Base-by-base conservation (phyloP, 768 basidiomycete genomes). In the Rhizopogon vulgaris region DNA sequence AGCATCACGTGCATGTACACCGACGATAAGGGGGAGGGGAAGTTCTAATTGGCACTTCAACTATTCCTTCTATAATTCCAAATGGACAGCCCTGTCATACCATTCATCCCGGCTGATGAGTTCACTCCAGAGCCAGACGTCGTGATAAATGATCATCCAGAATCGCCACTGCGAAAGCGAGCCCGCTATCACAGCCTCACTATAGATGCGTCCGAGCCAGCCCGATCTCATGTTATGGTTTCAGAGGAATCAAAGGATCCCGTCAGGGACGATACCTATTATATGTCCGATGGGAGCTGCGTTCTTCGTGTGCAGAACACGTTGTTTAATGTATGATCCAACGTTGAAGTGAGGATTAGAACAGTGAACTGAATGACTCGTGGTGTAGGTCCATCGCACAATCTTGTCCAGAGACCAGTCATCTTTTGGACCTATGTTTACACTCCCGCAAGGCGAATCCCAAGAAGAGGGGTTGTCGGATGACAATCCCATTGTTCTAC, bases 281-380 rank as follows among this genome's bases (percentile, higher is more conserved):
- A 87, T 62, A 73, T 85, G 53, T 70, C 76, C 34, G 84, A 87
- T 57, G 87, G 85, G 40, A 85, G 84, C 58, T 85, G 82, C 57
- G 72, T 87, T 15, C 62, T 89, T 41, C 71, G 78, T 30, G 79
- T 88, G 11, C 75, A 78, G 53, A 76, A 82, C 58, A 80, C 77
- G 9, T 63, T 89, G 51, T 89, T 89, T 68, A 87, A 85, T 60
- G 86, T 85, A 56, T 30, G 78, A 67, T 49, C 41, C 32, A 34
- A 34, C 51, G 47, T 46, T 37, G 17, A n/a, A 41, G n/a, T 36
- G 28, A 36, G 30, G 18, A 15, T 50, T 36, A 17, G 50, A 32
- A 27, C 30, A 37, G 38, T n/a, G 12, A 25, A 12, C 38, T 42
- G 48, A 56, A 46, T 54, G 25, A 53, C 46, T 18, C 17, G 12